Conservation (phyloP, 2,329 filamentous ascomycete genomes). For the Zasmidium angulare region DNA sequence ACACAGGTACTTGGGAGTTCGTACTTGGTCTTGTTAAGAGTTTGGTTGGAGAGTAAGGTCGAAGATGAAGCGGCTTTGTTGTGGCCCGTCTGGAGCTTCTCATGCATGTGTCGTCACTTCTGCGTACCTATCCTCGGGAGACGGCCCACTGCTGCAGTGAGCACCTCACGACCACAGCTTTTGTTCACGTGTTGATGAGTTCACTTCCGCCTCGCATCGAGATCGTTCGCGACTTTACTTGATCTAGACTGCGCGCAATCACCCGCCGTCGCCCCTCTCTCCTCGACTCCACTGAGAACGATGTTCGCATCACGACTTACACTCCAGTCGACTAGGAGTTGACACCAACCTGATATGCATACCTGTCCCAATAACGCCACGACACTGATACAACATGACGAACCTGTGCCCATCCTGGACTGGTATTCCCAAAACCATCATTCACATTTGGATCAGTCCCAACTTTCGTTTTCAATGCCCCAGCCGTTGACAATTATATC, state of each 20-base stretch:
- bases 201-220: not conserved
- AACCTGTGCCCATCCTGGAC: not conserved
- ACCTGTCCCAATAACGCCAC: not conserved
- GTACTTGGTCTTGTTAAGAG: not conserved
- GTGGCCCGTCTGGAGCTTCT: not conserved
- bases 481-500: not conserved
- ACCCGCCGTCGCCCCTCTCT: too few relatives aligned
- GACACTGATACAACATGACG: not conserved
- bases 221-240: not conserved
- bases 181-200: not conserved
- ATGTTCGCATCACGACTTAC: too few relatives aligned
- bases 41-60: too few relatives aligned
- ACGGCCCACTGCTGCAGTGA: too few relatives aligned
- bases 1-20: not conserved
- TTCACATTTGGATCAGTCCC: not conserved
- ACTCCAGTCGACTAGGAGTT: not conserved
- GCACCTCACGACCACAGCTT: too few relatives aligned
- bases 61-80: not conserved
- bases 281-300: too few relatives aligned
- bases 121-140: not conserved
- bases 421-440: not conserved
- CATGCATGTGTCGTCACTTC: not conserved
- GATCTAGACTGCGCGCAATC: not conserved
- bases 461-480: not conserved
- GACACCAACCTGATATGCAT: not conserved